phyloP scores from a whole-genome alignment of 2,329 filamentous ascomycete genomes.

The Venturia asperata region DNA sequence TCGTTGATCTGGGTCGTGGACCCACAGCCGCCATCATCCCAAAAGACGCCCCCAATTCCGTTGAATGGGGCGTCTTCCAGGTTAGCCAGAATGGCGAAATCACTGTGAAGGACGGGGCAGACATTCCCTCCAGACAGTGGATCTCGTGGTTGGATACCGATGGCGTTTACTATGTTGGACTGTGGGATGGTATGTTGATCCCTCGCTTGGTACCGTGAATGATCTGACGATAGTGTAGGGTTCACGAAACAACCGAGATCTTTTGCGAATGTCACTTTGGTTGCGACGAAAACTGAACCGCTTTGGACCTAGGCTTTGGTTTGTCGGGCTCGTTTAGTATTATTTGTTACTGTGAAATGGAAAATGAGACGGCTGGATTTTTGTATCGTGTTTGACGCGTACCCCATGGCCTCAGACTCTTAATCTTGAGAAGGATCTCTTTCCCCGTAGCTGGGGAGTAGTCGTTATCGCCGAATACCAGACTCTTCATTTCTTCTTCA shows the following conservation, averaged over 20 bases:
- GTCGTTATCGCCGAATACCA: too few relatives aligned
- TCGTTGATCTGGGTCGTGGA: slow-evolving; percentile 14
- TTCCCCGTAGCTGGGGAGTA: too few relatives aligned
- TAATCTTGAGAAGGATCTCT: too few relatives aligned
- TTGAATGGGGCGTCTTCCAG: slow-evolving; percentile 17
- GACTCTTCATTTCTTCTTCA: too few relatives aligned
- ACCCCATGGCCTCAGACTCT: too few relatives aligned
- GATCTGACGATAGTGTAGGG: not conserved
- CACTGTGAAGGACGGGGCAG: slow-evolving; percentile 14
- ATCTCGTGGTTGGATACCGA: slow-evolving; percentile 15
- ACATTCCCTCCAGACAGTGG: slow-evolving; percentile 16
- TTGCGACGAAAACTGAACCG: slow-evolving; percentile 12
- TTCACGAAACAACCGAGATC: slow-evolving; percentile 12
- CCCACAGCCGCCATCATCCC: not conserved
- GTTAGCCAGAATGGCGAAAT: slow-evolving; percentile 5
- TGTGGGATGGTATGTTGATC: slow-evolving; percentile 18
- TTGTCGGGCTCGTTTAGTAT: too few relatives aligned
- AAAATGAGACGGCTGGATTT: too few relatives aligned
- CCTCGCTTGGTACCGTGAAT: not conserved
- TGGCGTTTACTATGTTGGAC: slow-evolving; percentile 16
- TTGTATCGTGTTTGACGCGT: too few relatives aligned
- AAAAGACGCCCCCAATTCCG: slow-evolving; percentile 4
- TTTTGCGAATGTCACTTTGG: slow-evolving; percentile 15
- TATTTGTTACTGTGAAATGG: too few relatives aligned
- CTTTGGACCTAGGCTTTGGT: not conserved